These are phyloP conservation scores for Decorospora gaudefroyi DNA, from an alignment of 2,329 filamentous ascomycete genomes.

Conservation along the genomic window DNA sequence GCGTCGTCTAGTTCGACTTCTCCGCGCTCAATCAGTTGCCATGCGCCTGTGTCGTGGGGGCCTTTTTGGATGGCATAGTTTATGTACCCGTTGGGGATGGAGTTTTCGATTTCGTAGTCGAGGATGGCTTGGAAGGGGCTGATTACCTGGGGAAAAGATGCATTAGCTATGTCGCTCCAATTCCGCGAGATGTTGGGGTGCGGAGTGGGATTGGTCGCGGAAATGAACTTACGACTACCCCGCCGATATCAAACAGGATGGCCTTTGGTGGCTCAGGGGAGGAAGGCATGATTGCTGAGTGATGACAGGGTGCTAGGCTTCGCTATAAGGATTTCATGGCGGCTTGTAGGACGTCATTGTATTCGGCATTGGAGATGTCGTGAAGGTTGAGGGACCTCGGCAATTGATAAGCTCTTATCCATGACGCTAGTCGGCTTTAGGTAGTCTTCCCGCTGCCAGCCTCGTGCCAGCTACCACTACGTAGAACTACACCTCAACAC, in stretches of 20 bases:
- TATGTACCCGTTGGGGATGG: constrained; percentile 85
- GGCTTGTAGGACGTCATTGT: constrained; percentile 23
- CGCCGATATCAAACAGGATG: constrained; percentile 90
- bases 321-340: constrained; percentile 21
- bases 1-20: constrained; percentile 72
- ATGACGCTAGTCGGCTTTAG: constrained; percentile 20
- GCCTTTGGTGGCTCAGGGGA: constrained; percentile 29
- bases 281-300: constrained; percentile 12
- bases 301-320: constrained; percentile 1
- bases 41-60: constrained; percentile 73
- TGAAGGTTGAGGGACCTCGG: constrained; percentile 29
- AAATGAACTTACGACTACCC: constrained; percentile 79
- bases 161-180: constrained; percentile 2
- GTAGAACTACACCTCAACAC: too few species aligned
- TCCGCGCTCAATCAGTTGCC: constrained; percentile 87
- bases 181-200: background rate
- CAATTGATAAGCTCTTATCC: constrained; percentile 27
- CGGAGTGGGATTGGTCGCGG: background rate
- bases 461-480: too few species aligned
- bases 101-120: constrained; percentile 77
- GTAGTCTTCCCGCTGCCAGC: too few species aligned
- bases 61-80: constrained; percentile 85
- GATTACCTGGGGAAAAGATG: constrained; percentile 64
- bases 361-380: constrained; percentile 13
- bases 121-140: constrained; percentile 93